A percentile compares a stretch with the other conserved stretches of the same genome.
These are phyloP conservation scores for Globisporangium nunn DNA, from an alignment of 352 stramenopile genomes.

Conservation along the genomic window DNA sequence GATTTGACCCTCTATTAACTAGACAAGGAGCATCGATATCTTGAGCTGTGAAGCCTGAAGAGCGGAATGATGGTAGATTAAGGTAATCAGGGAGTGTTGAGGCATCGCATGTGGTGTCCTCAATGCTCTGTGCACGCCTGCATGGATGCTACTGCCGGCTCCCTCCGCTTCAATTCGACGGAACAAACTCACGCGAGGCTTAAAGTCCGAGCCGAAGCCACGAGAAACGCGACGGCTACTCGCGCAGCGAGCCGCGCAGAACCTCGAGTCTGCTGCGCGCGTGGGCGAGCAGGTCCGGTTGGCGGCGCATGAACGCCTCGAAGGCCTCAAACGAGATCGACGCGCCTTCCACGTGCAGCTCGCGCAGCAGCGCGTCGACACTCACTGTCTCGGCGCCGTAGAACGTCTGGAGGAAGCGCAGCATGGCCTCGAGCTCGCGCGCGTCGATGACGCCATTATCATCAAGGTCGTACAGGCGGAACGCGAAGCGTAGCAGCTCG, in stretches of 20 bases:
- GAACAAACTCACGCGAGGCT: too few species aligned
- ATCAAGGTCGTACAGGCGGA: slow-evolving; percentile 58
- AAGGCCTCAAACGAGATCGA: slow-evolving; percentile 38
- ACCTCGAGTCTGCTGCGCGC: slow-evolving; percentile 43
- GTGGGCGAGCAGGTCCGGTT: slow-evolving; percentile 40
- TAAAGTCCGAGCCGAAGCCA: too few species aligned
- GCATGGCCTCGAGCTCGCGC: slow-evolving; percentile 36
- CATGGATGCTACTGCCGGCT: too few species aligned
- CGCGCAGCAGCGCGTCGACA: slow-evolving; percentile 18
- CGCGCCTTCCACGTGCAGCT: slow-evolving; percentile 12
- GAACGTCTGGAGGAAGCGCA: slow-evolving; percentile 40
- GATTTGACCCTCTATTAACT: too few species aligned
- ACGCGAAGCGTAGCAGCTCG: slow-evolving; percentile 46
- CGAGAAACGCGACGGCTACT: slow-evolving; percentile 5
- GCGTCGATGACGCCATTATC: slow-evolving; percentile 49
- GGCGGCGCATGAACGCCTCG: slow-evolving; percentile 24
- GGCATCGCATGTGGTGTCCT: too few species aligned
- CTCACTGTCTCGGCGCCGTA: slow-evolving; percentile 29
- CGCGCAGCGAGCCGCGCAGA: slow-evolving; percentile 38
- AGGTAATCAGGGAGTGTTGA: too few species aligned
- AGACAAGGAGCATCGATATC: too few species aligned
- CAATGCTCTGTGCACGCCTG: too few species aligned
- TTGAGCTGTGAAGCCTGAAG: too few species aligned
- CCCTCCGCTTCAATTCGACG: too few species aligned
- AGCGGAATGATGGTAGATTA: too few species aligned